Evolutionary conservation across 306 rosid species (phyloP), one percentile per base, ranked within the genome.

Genomic region (Echinosophora koreensis): DNA sequence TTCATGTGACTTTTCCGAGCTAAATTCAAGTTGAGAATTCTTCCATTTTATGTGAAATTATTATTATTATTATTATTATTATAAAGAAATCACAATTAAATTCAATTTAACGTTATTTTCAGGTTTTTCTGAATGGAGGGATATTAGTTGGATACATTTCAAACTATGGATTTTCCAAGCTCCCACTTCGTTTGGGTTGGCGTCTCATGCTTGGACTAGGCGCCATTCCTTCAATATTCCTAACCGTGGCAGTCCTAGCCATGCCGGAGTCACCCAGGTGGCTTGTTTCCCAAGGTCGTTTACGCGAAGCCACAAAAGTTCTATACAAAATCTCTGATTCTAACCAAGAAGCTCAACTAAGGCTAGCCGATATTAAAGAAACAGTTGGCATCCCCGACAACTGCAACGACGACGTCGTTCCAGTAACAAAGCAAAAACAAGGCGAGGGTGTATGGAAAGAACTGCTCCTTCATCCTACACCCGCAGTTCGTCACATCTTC

Each of bases 251-350:
- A 1, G 91, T 85, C 44, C 14, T 92, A 17, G 80, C 75, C 67
- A 92, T 92, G 97, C 97, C 97, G 0, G 97, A 92, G 81, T 92
- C 97, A 0, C 97, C 97, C 0, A 81, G 96, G 2, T 92, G 97
- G 96, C 94, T 92, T 1, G 90, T 92, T 17, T 81, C 88, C 65
- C 87, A 83, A 5, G 97, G 97, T 22, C 90, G 94, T 1, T 78
- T 92, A 22, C 92, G 82, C 0, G 96, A 87, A 4, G 94, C 96
- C 30, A 73, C 28, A 60, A 54, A 14, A 5, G 84, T 92, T 69
- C 91, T 92, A 17, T 42, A 82, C 78, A 88, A 81, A 83, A 89
- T 89, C 69, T 92, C 96, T 0, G 88, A 90, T 10, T 86, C 91
- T 14, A 50, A n/a, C 1, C 72, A 86, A 51, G 96, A 92, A 39